Conservation (phyloP, 116 monocot species). For the Iris pallida region DNA sequence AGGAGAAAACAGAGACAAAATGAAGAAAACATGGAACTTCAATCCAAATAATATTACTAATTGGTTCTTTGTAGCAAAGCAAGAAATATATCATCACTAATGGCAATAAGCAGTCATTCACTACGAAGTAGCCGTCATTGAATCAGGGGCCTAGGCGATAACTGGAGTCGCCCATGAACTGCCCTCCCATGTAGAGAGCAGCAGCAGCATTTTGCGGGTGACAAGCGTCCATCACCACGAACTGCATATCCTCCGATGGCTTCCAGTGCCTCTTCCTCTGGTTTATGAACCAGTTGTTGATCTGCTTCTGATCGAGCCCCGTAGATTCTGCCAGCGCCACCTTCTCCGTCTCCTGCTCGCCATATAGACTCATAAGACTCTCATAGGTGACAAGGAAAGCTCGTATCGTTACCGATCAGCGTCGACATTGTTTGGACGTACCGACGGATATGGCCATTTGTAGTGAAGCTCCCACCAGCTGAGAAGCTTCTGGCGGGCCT, state of each 20-base stretch:
- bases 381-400: neutral
- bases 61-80: too few relatives aligned
- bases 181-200: constrained; percentile 48
- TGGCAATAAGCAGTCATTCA: too few relatives aligned
- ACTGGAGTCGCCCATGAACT: constrained; percentile 24
- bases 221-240: constrained; percentile 57
- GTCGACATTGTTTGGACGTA: constrained; percentile 7
- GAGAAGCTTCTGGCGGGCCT: constrained; percentile 57
- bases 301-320: constrained; percentile 71
- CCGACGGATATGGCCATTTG: constrained; percentile 75
- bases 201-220: constrained; percentile 48
- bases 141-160: constrained; percentile 36
- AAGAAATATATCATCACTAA: too few relatives aligned
- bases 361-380: neutral
- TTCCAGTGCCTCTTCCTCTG: constrained; percentile 78
- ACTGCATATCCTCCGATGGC: constrained; percentile 72
- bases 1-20: too few relatives aligned
- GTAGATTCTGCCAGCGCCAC: constrained; percentile 58
- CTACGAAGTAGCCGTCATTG: neutral
- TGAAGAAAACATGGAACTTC: too few relatives aligned
- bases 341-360: constrained; percentile 51
- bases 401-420: neutral
- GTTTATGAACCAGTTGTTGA: constrained; percentile 81
- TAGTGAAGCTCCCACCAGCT: constrained; percentile 70
- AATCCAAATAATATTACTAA: too few relatives aligned